Conservation (phyloP, 495 filamentous ascomycete genomes). For the Penicillium arizonense region DNA sequence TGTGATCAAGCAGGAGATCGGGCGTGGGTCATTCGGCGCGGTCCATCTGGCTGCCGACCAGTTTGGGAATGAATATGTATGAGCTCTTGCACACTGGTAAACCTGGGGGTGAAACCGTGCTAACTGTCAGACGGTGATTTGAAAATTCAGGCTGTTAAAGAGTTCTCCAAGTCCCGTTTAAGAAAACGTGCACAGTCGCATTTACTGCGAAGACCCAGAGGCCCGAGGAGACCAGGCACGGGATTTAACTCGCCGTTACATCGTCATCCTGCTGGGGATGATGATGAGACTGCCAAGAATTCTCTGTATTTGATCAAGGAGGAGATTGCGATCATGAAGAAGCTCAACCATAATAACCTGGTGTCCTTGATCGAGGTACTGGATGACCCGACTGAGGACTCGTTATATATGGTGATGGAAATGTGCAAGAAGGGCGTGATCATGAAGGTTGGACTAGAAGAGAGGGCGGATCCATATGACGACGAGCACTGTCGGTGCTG, state of each 20-base stretch:
- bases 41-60: constrained; percentile 92
- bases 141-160: constrained; percentile 77
- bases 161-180: constrained; percentile 91
- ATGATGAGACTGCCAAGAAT: constrained; percentile 64
- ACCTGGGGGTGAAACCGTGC: background rate
- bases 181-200: constrained; percentile 93
- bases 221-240: constrained; percentile 49
- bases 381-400: constrained; percentile 93
- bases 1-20: constrained; percentile 91
- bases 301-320: constrained; percentile 86
- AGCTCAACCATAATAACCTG: constrained; percentile 89
- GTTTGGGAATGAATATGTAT: constrained; percentile 89
- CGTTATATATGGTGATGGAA: constrained; percentile 96
- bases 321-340: constrained; percentile 99
- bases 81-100: constrained; percentile 21
- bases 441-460: constrained; percentile 92
- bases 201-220: constrained; percentile 70
- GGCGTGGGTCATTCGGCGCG: constrained; percentile 89
- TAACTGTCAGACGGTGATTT: background rate
- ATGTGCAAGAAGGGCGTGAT: constrained; percentile 98
- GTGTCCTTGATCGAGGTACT: constrained; percentile 92
- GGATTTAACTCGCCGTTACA: constrained; percentile 66
- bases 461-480: constrained; percentile 77
- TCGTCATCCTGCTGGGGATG: constrained; percentile 46
- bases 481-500: constrained; percentile 82